These are phyloP conservation scores for Trichocladium antarcticum DNA, from an alignment of 495 filamentous ascomycete genomes.

Conservation along the genomic window DNA sequence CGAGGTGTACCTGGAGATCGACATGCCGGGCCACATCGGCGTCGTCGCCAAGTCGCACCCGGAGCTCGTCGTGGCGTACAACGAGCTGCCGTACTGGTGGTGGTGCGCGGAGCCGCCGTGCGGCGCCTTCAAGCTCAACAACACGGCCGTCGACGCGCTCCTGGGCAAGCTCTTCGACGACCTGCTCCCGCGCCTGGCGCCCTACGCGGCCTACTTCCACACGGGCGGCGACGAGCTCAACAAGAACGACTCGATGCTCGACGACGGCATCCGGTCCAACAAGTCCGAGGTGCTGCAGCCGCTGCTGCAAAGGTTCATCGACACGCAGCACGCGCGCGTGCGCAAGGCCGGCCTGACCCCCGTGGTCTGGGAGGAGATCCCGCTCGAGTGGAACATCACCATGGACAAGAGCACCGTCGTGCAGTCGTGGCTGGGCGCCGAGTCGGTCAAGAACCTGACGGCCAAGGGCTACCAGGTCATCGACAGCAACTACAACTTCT, in stretches of 20 bases:
- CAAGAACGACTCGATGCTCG: slow-evolving; percentile 57
- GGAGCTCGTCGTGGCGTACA: slow-evolving; percentile 61
- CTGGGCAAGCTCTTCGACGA: slow-evolving; percentile 58
- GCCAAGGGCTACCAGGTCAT: slow-evolving; percentile 54
- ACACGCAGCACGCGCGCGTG: slow-evolving; percentile 51
- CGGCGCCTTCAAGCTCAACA: slow-evolving; percentile 64
- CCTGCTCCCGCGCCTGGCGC: slow-evolving; percentile 55
- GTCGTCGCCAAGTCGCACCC: slow-evolving; percentile 52
- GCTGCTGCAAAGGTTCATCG: slow-evolving; percentile 59
- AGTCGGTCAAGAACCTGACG: slow-evolving; percentile 43
- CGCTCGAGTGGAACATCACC: slow-evolving; percentile 61
- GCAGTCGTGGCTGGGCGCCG: slow-evolving; percentile 59
- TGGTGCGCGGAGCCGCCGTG: slow-evolving; percentile 68
- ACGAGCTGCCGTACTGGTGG: slow-evolving; percentile 53
- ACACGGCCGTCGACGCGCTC: slow-evolving; percentile 52
- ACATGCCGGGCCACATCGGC: slow-evolving; percentile 71
- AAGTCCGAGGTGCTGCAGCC: slow-evolving; percentile 49
- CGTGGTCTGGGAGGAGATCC: slow-evolving; percentile 75
- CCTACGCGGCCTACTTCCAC: slow-evolving; percentile 64
- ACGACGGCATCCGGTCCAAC: slow-evolving; percentile 56
- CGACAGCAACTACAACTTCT: slow-evolving; percentile 63
- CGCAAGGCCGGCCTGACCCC: slow-evolving; percentile 49
- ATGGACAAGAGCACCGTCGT: slow-evolving; percentile 52
- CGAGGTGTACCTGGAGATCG: slow-evolving; percentile 64
- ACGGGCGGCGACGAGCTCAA: slow-evolving; percentile 79